A percentile compares a stretch with the other conserved stretches of the same genome.
phyloP scores from a whole-genome alignment of 768 basidiomycete genomes.

The Kwoniella sp. region DNA sequence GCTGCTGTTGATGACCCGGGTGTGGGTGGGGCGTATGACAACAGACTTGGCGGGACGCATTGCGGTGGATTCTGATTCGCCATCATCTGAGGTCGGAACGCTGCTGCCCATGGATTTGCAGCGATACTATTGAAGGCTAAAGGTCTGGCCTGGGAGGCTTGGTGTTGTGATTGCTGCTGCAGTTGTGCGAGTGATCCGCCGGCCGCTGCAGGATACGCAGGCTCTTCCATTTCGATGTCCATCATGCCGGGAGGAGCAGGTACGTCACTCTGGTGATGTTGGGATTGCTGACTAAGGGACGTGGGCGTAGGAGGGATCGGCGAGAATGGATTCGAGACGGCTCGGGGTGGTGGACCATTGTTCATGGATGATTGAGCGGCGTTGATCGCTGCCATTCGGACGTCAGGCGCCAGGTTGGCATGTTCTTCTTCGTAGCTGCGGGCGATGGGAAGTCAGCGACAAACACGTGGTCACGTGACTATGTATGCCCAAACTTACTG shows the following conservation, averaged over 20 bases:
- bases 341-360: neutral
- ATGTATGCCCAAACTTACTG: constrained; percentile 43
- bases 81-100: constrained; percentile 31
- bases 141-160: neutral
- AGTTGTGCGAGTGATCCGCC: neutral
- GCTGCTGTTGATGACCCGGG: constrained; percentile 6
- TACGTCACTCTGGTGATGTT: constrained; percentile 28
- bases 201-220: constrained; percentile 16
- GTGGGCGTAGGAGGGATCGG: constrained; percentile 24
- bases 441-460: constrained; percentile 8
- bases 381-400: constrained; percentile 39
- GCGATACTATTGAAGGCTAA: constrained; percentile 13
- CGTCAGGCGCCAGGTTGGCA: constrained; percentile 49
- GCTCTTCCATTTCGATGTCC: constrained; percentile 56
- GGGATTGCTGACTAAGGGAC: constrained; percentile 9
- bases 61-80: constrained; percentile 24
- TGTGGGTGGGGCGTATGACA: constrained; percentile 41
- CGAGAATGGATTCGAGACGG: neutral
- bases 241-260: constrained; percentile 55
- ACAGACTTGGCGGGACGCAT: constrained; percentile 43
- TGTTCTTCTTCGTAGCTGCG: constrained; percentile 55
- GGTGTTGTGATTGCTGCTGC: constrained; percentile 9
- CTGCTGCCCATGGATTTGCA: constrained; percentile 40
- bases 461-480: neutral
- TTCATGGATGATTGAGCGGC: constrained; percentile 32